Base-by-base conservation (phyloP, 352 stramenopile species). In the Pythium sp. region DNA sequence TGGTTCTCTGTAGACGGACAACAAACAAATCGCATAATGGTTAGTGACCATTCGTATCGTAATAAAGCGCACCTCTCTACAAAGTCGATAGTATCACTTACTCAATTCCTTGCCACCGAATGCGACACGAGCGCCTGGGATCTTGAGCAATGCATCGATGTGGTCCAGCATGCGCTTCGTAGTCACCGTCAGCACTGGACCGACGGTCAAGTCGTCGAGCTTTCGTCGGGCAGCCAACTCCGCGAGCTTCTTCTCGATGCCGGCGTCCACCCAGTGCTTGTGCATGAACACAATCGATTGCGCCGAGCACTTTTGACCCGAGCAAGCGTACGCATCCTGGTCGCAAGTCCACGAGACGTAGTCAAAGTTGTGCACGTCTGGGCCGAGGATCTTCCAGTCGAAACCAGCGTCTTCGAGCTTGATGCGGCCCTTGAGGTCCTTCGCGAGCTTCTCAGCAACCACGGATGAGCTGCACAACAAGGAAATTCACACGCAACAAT, bases 271-370 rank as follows among this genome's bases (percentile, higher is more conserved):
- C 96, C 97, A 99, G 82, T 99, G 99, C 72, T 98, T 95, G 83
- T 99, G 97, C 77, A 98, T 93, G 81, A 99, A 99, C 34, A 99
- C 80, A 65, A 99, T 98, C 56, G 95, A 99, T 79, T 99, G 94
- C 11, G 97, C 97, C 20, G 94, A 99, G 83, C 97, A 99, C 87
- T 99, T 99, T 79, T 99, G 98, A 43, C 97, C 97, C n/a, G 89
- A 97, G 73, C 87, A 98, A 26, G 97, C 97, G 73, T 99, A 99
- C 9, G 97, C 97, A 79, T 99, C 97, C 88, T 99, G 97, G 79
- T 99, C 97, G 60, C 91, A 99, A 71, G 97, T 96, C 93, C 94
- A 99, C 11, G 96, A 95, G 15, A 99, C 97, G 74, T 99, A 99
- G 68, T 99, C 95, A 22, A 99, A 91, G 80, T 99, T 89, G 60